Evolutionary conservation across 305 asterid genomes (phyloP).

Genomic region (Rubia peregrina): DNA sequence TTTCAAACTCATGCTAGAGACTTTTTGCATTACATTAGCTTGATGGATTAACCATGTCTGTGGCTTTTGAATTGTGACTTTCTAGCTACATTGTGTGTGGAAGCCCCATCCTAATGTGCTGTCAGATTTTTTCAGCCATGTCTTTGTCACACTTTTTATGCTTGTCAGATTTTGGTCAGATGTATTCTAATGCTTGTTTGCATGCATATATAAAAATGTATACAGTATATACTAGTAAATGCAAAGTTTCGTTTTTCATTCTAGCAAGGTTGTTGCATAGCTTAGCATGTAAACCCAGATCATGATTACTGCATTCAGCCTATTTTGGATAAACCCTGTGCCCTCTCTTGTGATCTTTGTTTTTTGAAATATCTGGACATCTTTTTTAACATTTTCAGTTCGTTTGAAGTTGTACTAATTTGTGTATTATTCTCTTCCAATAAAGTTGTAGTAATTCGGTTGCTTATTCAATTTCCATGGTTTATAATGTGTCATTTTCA

Average conservation of each 20-base stretch:
- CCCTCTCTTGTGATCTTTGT: neutral
- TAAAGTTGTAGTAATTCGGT: neutral
- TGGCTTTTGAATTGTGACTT: neutral
- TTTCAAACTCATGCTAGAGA: neutral
- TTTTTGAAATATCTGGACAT: neutral
- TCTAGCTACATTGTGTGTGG: neutral
- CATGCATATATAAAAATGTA: neutral
- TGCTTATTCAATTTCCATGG: constrained; percentile 3
- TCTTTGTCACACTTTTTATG: neutral
- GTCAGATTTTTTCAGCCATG: neutral
- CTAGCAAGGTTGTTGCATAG: neutral
- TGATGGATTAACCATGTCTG: neutral
- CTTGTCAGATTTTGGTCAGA: neutral
- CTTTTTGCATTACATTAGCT: neutral
- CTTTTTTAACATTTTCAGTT: neutral
- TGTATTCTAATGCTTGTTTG: neutral
- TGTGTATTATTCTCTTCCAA: neutral
- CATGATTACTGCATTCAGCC: neutral
- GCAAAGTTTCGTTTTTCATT: neutral
- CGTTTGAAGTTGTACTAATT: neutral
- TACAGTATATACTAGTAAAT: neutral
- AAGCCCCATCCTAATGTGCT: neutral
- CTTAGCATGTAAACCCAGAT: neutral
- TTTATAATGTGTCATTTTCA: constrained; percentile 23
- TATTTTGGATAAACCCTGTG: neutral